These are phyloP conservation scores for Arthroderma sp. DNA, from an alignment of 2,329 filamentous ascomycete species.

Conservation along the genomic window DNA sequence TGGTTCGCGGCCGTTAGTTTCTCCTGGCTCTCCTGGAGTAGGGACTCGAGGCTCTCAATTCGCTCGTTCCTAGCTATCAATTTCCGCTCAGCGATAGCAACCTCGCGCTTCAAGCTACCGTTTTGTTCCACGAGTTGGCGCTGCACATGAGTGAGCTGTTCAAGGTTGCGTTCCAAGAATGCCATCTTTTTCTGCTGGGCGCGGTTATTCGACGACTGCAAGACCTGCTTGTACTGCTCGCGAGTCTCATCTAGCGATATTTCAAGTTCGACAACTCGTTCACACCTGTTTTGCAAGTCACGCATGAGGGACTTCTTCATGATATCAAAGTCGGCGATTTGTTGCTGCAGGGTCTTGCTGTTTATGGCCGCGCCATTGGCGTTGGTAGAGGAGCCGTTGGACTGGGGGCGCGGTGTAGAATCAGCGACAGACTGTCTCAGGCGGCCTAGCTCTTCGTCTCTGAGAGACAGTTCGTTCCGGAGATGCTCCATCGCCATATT, in stretches of 20 bases:
- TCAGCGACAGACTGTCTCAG: constrained; percentile 65
- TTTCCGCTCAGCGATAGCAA: constrained; percentile 95
- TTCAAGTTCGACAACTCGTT: constrained; percentile 94
- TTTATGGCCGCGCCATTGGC: constrained; percentile 56
- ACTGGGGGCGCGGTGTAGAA: constrained; percentile 37
- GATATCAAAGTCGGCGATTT: constrained; percentile 95
- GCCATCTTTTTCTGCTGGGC: constrained; percentile 99
- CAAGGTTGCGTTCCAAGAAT: constrained; percentile 93
- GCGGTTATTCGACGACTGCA: constrained; percentile 91
- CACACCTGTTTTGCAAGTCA: constrained; percentile 93
- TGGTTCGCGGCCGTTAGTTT: constrained; percentile 96
- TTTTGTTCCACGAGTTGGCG: constrained; percentile 97
- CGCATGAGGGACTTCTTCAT: constrained; percentile 99
- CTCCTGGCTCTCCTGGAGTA: constrained; percentile 95
- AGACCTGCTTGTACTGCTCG: constrained; percentile 98
- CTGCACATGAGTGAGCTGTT: constrained; percentile 95
- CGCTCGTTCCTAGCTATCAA: constrained; percentile 92
- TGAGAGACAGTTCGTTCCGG: constrained; percentile 61
- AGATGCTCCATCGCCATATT: constrained; percentile 63
- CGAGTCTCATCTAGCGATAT: constrained; percentile 94
- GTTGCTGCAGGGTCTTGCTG: constrained; percentile 89
- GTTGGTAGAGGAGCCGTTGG: constrained; percentile 36
- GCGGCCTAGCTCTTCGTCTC: constrained; percentile 68
- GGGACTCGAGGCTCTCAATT: constrained; percentile 80
- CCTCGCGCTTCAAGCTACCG: constrained; percentile 93